A percentile compares a stretch with the other conserved stretches of the same genome.
Conservation (phyloP, 192 early-diverging fungal species). For the Chytriomyces hyalinus region DNA sequence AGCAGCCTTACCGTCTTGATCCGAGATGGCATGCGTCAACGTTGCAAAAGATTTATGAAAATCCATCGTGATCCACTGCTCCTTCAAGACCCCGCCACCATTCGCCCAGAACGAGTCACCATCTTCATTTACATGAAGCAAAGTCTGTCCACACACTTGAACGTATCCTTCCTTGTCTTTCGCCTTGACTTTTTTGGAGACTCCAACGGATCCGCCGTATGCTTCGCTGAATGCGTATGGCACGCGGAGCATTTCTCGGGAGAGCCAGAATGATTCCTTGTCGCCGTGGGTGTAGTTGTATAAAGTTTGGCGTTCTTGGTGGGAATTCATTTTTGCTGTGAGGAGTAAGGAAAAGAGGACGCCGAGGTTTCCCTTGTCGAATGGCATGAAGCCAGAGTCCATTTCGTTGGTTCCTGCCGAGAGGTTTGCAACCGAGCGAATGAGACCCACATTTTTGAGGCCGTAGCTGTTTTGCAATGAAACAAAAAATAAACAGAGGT, state of each 20-base stretch:
- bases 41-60: background rate
- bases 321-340: slow-evolving; percentile 8
- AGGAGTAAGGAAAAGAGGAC: slow-evolving; percentile 10
- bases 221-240: slow-evolving; percentile 57
- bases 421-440: no score
- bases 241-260: slow-evolving; percentile 63
- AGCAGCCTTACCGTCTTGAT: no score
- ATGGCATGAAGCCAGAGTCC: slow-evolving; percentile 6
- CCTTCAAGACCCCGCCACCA: slow-evolving; percentile 15
- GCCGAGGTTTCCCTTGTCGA: slow-evolving; percentile 7
- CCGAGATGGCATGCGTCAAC: no score
- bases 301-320: background rate
- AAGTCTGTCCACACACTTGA: background rate
- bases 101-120: slow-evolving; percentile 21
- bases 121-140: slow-evolving; percentile 12
- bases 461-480: no score
- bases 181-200: slow-evolving; percentile 34
- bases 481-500: no score
- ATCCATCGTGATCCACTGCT: background rate
- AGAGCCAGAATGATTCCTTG: slow-evolving; percentile 75
- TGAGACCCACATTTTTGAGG: no score
- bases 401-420: slow-evolving; percentile 2
- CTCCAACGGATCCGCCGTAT: slow-evolving; percentile 60
- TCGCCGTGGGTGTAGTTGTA: slow-evolving; percentile 38
- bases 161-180: background rate